phyloP scores from a whole-genome alignment of 768 basidiomycete genomes.

The Lentinula boryana region DNA sequence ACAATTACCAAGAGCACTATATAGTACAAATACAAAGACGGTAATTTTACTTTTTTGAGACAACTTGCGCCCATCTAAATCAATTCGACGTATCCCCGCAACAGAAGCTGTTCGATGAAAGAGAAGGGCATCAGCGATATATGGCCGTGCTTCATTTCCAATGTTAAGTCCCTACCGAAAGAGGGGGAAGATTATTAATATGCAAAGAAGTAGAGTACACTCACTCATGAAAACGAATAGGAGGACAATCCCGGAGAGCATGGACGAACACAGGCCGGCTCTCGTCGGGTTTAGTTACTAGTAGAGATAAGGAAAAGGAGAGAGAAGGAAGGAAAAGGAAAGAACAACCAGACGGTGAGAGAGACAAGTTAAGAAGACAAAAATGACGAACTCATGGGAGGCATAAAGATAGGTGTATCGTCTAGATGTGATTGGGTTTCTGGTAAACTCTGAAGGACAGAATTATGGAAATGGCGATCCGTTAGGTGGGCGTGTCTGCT shows the following conservation, averaged over 20 bases:
- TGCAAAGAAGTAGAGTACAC: slow-evolving; percentile 13
- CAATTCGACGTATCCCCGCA: slow-evolving; percentile 69
- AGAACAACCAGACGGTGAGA: slow-evolving; percentile 2
- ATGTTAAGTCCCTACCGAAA: slow-evolving; percentile 50
- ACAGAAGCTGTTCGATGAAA: slow-evolving; percentile 68
- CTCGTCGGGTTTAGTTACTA: slow-evolving; percentile 78
- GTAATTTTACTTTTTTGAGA: neutral
- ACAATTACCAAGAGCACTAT: neutral
- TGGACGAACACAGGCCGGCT: slow-evolving; percentile 76
- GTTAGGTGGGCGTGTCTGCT: slow-evolving; percentile 73
- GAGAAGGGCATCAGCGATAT: slow-evolving; percentile 77
- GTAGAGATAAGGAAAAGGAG: neutral
- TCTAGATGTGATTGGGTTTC: slow-evolving; percentile 71
- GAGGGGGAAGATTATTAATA: slow-evolving; percentile 6
- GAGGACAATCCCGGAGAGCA: slow-evolving; percentile 66
- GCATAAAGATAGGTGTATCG: slow-evolving; percentile 64
- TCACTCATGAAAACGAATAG: slow-evolving; percentile 64
- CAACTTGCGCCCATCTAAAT: slow-evolving; percentile 33
- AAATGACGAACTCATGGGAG: slow-evolving; percentile 59
- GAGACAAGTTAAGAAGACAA: neutral
- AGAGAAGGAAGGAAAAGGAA: neutral
- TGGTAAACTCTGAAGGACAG: slow-evolving; percentile 81
- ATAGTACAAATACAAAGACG: neutral
- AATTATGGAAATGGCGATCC: slow-evolving; percentile 72
- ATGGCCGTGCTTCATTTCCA: slow-evolving; percentile 76